Evolutionary conservation across 2,329 filamentous ascomycete species (phyloP).

Genomic region (Rhinocladiella similis): DNA sequence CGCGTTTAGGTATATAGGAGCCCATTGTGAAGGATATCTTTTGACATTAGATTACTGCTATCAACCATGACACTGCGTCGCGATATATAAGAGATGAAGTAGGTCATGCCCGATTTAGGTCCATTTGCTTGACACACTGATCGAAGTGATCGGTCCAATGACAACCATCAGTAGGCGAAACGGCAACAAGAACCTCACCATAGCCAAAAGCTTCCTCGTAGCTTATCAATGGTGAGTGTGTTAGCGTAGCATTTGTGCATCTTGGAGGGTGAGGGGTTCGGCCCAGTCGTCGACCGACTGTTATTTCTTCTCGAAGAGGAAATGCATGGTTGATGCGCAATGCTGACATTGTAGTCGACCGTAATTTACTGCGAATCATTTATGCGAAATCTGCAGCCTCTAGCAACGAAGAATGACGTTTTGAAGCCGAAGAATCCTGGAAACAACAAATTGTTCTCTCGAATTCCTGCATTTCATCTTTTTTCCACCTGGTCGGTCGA

Average conservation of each 20-base stretch:
- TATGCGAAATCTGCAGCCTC: neutral
- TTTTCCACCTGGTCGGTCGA: neutral
- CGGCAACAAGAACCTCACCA: too few species aligned
- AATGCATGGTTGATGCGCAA: neutral
- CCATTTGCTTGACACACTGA: neutral
- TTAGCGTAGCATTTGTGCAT: neutral
- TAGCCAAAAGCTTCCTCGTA: neutral
- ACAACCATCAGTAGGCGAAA: too few species aligned
- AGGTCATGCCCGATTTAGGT: neutral
- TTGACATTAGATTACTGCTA: neutral
- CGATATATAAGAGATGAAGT: too few species aligned
- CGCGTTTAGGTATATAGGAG: slow-evolving; percentile 18
- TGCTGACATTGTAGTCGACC: too few species aligned
- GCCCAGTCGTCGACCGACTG: neutral
- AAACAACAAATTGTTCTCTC: neutral
- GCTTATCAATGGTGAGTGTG: neutral
- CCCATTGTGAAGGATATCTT: slow-evolving; percentile 17
- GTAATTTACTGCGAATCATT: neutral
- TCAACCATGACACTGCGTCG: neutral
- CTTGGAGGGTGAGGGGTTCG: neutral
- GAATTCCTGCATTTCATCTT: neutral
- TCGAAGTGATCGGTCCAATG: too few species aligned
- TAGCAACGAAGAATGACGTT: neutral
- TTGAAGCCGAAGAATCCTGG: neutral
- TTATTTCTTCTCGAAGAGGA: slow-evolving; percentile 1